phyloP scores from a whole-genome alignment of 2,329 filamentous ascomycete genomes.

The Aschersonia sp. region DNA sequence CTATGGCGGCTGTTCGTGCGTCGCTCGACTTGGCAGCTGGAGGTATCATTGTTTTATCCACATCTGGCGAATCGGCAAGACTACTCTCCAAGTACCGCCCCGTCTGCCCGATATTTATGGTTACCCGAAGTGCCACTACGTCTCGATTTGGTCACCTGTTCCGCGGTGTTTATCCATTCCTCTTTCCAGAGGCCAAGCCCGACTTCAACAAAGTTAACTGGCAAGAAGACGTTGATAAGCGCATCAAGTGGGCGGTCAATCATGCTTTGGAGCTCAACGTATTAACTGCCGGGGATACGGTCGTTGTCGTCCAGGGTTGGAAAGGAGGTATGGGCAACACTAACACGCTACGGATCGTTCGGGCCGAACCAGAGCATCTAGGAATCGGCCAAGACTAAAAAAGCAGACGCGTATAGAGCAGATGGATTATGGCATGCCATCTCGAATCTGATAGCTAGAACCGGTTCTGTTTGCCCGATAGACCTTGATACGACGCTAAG shows the following conservation, averaged over 20 bases:
- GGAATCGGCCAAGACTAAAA: conserved; percentile 31
- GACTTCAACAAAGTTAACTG: conserved; percentile 88
- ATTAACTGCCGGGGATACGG: conserved; percentile 55
- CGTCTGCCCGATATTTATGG: conserved; percentile 98
- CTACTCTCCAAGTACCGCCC: conserved; percentile 97
- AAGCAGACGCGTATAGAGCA: neutral
- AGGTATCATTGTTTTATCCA: conserved; percentile 91
- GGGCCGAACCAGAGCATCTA: conserved; percentile 43
- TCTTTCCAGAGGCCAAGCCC: conserved; percentile 84
- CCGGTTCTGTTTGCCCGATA: no score
- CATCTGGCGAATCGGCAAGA: conserved; percentile 86
- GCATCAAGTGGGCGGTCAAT: conserved; percentile 92
- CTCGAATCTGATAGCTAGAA: no score
- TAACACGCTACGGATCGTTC: conserved; percentile 60
- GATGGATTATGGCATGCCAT: neutral
- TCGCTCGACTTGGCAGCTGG: conserved; percentile 94
- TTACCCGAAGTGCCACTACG: conserved; percentile 73
- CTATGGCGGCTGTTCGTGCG: conserved; percentile 91
- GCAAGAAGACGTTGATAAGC: conserved; percentile 97
- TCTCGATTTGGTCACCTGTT: conserved; percentile 90
- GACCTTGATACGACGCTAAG: no score
- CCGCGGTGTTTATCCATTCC: conserved; percentile 95
- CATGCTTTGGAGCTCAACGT: conserved; percentile 74
- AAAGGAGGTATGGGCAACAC: conserved; percentile 86
- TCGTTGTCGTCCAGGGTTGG: conserved; percentile 83